Conservation (phyloP, 2,329 filamentous ascomycete genomes). For the Pseudogymnoascus sp. region DNA sequence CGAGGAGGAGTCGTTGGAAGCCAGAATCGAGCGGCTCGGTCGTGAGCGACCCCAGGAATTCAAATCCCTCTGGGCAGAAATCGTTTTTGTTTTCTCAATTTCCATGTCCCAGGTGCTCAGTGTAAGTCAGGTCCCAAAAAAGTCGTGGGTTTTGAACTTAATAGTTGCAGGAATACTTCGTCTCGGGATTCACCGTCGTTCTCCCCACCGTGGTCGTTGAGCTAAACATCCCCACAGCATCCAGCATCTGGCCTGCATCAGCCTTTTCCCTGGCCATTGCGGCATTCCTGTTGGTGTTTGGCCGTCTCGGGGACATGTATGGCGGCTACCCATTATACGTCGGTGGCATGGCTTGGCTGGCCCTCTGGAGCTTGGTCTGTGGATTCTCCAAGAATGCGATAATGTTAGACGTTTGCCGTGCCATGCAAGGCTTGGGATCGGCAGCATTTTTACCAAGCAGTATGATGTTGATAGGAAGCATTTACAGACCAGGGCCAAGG, state of each 20-base stretch:
- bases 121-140: conserved; percentile 27
- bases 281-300: conserved; percentile 53
- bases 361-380: conserved; percentile 59
- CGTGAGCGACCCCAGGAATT: conserved; percentile 49
- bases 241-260: conserved; percentile 55
- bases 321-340: conserved; percentile 55
- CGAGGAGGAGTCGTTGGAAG: conserved; percentile 24
- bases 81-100: conserved; percentile 52
- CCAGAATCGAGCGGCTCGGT: conserved; percentile 46
- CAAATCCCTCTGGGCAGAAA: conserved; percentile 42
- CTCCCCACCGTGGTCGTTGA: conserved; percentile 55
- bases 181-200: conserved; percentile 69
- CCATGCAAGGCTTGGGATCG: conserved; percentile 64
- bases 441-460: conserved; percentile 64
- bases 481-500: conserved; percentile 58
- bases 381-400: conserved; percentile 60
- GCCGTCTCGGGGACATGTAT: conserved; percentile 54
- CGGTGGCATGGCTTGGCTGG: conserved; percentile 54
- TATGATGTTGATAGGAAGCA: conserved; percentile 56
- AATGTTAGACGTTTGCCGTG: conserved; percentile 67
- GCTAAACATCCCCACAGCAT: conserved; percentile 55
- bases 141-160: not conserved
- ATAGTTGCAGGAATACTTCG: conserved; percentile 47
- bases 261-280: conserved; percentile 50
- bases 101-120: conserved; percentile 50